Percentiles rank a stretch among this genome's conserved stretches.
Conservation (phyloP, 73 alveolate species). For the Paramecium primaurelia region DNA sequence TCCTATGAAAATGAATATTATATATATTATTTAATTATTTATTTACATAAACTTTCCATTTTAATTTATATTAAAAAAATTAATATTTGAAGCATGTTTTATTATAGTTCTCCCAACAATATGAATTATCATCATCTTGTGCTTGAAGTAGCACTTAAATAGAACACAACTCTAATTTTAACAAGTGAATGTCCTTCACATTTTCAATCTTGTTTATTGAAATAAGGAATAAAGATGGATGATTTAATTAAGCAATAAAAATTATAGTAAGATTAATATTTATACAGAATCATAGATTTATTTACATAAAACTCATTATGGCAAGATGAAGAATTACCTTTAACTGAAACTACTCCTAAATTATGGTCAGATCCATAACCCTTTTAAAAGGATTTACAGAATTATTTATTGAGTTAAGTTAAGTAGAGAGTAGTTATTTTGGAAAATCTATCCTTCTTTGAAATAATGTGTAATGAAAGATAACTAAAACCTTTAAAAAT, state of each 20-base stretch:
- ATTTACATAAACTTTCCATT: not conserved
- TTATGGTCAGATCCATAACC: conserved; percentile 7
- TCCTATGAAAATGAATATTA: no score
- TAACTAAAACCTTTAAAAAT: not conserved
- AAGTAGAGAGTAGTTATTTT: not conserved
- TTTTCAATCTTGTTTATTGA: not conserved
- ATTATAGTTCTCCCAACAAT: not conserved
- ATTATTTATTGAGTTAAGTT: not conserved
- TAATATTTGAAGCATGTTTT: not conserved
- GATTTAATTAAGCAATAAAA: not conserved
- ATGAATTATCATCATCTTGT: not conserved
- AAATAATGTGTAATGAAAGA: not conserved
- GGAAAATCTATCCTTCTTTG: not conserved
- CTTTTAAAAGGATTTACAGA: not conserved
- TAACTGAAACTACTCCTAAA: not conserved
- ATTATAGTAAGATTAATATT: not conserved
- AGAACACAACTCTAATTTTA: not conserved
- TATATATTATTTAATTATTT: not conserved
- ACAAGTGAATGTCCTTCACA: not conserved
- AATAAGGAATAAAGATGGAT: conserved; percentile 17
- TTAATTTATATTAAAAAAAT: not conserved
- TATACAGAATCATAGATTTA: not conserved
- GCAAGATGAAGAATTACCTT: conserved; percentile 9
- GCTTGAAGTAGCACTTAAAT: not conserved
- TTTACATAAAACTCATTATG: not conserved